Conservation (phyloP, 2,329 filamentous ascomycete genomes). For the Aspergillus sp. region DNA sequence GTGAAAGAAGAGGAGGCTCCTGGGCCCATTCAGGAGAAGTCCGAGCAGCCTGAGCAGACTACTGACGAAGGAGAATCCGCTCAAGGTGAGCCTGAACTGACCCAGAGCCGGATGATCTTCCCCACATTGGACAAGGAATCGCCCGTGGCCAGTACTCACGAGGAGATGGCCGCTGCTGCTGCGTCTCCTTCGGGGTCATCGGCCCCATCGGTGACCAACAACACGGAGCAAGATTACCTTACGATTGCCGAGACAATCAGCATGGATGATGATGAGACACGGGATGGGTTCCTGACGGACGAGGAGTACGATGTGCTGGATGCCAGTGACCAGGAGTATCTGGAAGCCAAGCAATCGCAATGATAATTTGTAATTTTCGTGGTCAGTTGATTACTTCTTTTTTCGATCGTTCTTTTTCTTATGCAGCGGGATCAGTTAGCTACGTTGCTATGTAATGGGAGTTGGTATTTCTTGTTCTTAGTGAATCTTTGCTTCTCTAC, state of each 20-base stretch:
- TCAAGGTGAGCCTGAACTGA: slow-evolving; percentile 29
- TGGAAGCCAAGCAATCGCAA: slow-evolving; percentile 37
- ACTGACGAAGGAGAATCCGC: slow-evolving; percentile 25
- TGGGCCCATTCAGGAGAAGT: not conserved
- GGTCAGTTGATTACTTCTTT: slow-evolving; percentile 4
- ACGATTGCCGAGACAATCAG: slow-evolving; percentile 54
- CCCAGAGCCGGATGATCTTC: slow-evolving; percentile 79
- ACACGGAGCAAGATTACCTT: slow-evolving; percentile 42
- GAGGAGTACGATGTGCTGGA: slow-evolving; percentile 98
- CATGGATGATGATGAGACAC: slow-evolving; percentile 39
- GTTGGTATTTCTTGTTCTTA: slow-evolving; percentile 3
- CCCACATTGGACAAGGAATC: slow-evolving; percentile 94
- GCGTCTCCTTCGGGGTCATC: slow-evolving; percentile 12
- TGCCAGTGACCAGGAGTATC: slow-evolving; percentile 80
- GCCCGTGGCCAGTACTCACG: slow-evolving; percentile 68
- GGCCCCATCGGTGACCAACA: slow-evolving; percentile 33
- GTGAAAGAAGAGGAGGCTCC: slow-evolving; percentile 39
- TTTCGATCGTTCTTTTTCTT: not conserved
- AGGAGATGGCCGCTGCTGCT: slow-evolving; percentile 30
- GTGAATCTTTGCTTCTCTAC: too few species aligned
- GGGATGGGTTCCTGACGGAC: slow-evolving; percentile 83
- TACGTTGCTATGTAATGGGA: not conserved
- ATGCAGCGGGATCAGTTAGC: not conserved
- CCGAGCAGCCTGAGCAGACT: not conserved
- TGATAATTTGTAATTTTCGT: slow-evolving; percentile 8